Conservation (phyloP, 139 green algal genomes). For the Chlamydomonas asymmetrica region DNA sequence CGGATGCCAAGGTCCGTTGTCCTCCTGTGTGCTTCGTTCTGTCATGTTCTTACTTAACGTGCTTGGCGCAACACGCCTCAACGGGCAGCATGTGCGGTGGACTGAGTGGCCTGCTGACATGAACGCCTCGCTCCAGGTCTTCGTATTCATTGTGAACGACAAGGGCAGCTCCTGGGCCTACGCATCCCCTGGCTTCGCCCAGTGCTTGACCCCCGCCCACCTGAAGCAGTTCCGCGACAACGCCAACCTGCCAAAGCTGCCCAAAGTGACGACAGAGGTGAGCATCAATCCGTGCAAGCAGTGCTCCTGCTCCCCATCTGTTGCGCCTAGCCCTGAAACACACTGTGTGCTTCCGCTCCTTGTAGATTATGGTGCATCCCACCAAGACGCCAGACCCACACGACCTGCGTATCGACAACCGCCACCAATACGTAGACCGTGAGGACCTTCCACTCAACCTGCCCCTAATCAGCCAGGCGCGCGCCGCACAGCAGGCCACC, state of each 20-base stretch:
- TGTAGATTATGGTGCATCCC: background rate
- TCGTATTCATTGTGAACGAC: constrained; percentile 66
- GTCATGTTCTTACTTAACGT: too few species aligned
- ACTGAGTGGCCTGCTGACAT: background rate
- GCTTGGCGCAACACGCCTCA: too few species aligned
- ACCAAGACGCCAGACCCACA: background rate
- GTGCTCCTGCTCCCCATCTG: too few species aligned
- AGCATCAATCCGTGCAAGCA: background rate
- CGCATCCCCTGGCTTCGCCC: constrained; percentile 51
- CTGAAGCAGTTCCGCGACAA: constrained; percentile 48
- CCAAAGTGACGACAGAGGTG: constrained; percentile 41
- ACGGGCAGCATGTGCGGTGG: too few species aligned
- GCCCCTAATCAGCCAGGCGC: too few species aligned
- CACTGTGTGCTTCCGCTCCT: background rate
- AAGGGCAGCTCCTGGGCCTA: constrained; percentile 68
- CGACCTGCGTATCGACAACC: constrained; percentile 19
- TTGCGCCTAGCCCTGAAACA: background rate
- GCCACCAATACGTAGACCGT: constrained; percentile 6
- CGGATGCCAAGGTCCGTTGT: constrained; percentile 52
- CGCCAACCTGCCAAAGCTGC: constrained; percentile 26
- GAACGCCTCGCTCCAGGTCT: constrained; percentile 39
- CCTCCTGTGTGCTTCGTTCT: too few species aligned
- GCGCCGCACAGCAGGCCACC: too few species aligned
- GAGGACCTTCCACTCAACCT: too few species aligned
- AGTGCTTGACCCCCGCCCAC: constrained; percentile 28